These are phyloP conservation scores for Irpex lacteus DNA, from an alignment of 1,284 basidiomycete genomes.

Conservation along the genomic window DNA sequence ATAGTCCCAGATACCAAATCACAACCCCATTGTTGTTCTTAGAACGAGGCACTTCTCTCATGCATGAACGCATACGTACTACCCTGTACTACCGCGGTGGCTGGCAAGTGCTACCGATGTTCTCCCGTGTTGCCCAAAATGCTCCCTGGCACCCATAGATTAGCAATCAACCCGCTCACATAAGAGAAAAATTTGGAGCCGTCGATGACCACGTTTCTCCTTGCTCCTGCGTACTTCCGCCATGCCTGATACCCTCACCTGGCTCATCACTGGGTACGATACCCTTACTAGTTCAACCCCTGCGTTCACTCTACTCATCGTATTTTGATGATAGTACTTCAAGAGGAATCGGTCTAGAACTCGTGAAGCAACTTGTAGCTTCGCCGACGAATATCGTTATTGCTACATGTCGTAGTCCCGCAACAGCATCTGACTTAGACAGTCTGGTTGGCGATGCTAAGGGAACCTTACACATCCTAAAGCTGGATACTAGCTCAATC, in stretches of 20 bases:
- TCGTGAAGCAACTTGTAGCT: constrained; percentile 33
- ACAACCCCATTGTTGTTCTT: no score
- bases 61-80: no score
- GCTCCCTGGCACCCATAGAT: no score
- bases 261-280: not conserved
- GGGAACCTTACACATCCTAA: constrained; percentile 32
- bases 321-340: constrained; percentile 29
- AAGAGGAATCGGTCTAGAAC: constrained; percentile 39
- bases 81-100: no score
- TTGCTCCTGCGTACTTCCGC: not conserved
- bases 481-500: constrained; percentile 32
- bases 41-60: no score
- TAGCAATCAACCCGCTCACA: no score
- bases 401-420: constrained; percentile 32
- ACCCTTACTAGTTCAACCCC: not conserved
- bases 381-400: constrained; percentile 30
- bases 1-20: no score
- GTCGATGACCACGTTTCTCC: no score
- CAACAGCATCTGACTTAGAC: constrained; percentile 7
- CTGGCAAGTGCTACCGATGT: no score
- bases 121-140: no score
- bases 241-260: not conserved
- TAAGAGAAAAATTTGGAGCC: no score
- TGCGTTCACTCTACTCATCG: not conserved
- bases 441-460: constrained; percentile 23